Conservation (phyloP, 768 basidiomycete genomes). For the Kwoniella europaea region DNA sequence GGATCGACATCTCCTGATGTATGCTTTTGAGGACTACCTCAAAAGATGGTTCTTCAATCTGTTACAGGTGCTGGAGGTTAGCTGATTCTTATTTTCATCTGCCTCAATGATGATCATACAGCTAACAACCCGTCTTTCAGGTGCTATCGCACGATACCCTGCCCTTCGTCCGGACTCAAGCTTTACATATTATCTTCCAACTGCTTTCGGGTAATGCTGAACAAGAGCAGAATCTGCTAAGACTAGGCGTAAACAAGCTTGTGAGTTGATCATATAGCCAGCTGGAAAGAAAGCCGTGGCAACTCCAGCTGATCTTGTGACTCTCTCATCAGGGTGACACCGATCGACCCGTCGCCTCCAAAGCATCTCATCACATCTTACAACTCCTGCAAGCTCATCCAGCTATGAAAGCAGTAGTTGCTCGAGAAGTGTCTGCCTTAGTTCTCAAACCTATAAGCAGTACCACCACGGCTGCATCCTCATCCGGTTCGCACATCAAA, state of each 20-base stretch:
- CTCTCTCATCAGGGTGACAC: slow-evolving; percentile 72
- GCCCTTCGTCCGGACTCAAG: slow-evolving; percentile 83
- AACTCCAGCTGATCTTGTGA: background rate
- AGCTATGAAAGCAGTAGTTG: slow-evolving; percentile 85
- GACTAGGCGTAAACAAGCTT: slow-evolving; percentile 91
- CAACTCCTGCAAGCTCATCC: slow-evolving; percentile 89
- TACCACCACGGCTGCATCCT: slow-evolving; percentile 58
- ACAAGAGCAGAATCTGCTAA: slow-evolving; percentile 94
- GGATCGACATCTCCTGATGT: slow-evolving; percentile 75
- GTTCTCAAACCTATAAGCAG: slow-evolving; percentile 68
- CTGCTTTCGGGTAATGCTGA: slow-evolving; percentile 89
- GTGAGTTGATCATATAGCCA: slow-evolving; percentile 61
- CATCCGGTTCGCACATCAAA: slow-evolving; percentile 55
- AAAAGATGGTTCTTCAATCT: slow-evolving; percentile 96
- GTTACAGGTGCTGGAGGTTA: slow-evolving; percentile 85
- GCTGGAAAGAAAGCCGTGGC: background rate
- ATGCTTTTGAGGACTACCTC: slow-evolving; percentile 96
- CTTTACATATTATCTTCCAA: slow-evolving; percentile 74
- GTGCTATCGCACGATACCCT: slow-evolving; percentile 81
- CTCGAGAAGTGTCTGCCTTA: slow-evolving; percentile 80
- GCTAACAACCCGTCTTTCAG: slow-evolving; percentile 58
- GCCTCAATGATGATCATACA: background rate
- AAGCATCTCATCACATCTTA: slow-evolving; percentile 85
- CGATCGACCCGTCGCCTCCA: slow-evolving; percentile 83
- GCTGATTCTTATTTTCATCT: slow-evolving; percentile 30